Percentiles rank a stretch among this genome's conserved stretches.
phyloP scores from a whole-genome alignment of 2,329 filamentous ascomycete genomes.

The Zasmidium citrigriseum region DNA sequence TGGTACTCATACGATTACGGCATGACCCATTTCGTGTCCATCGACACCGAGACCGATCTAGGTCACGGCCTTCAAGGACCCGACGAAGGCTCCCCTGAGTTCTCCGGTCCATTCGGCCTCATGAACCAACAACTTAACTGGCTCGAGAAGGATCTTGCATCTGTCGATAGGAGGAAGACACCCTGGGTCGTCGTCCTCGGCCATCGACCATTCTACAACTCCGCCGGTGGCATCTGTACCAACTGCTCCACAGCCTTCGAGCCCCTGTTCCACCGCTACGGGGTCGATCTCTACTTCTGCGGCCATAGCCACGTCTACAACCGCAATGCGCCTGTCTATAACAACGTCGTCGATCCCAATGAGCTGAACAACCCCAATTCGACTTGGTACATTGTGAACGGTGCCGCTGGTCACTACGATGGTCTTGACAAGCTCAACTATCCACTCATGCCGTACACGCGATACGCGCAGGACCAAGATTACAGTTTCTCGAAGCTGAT shows the following conservation, averaged over 20 bases:
- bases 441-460: slow-evolving; percentile 30
- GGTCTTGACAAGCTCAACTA: slow-evolving; percentile 38
- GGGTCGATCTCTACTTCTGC: slow-evolving; percentile 47
- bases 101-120: slow-evolving; percentile 52
- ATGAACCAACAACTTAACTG: slow-evolving; percentile 49
- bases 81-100: slow-evolving; percentile 46
- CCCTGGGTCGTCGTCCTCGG: slow-evolving; percentile 53
- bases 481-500: slow-evolving; percentile 43
- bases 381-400: slow-evolving; percentile 54
- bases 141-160: slow-evolving; percentile 46
- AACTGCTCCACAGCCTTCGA: slow-evolving; percentile 50
- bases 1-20: slow-evolving; percentile 58
- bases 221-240: slow-evolving; percentile 41
- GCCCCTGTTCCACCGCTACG: slow-evolving; percentile 42
- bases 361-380: slow-evolving; percentile 51
- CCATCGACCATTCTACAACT: slow-evolving; percentile 53
- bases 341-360: slow-evolving; percentile 39
- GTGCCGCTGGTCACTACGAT: slow-evolving; percentile 56
- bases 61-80: slow-evolving; percentile 48
- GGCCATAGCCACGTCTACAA: slow-evolving; percentile 51
- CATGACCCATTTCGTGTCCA: slow-evolving; percentile 51
- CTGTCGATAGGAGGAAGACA: slow-evolving; percentile 49
- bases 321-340: slow-evolving; percentile 41
- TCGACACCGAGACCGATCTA: slow-evolving; percentile 54
- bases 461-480: slow-evolving; percentile 33